A percentile compares a stretch with the other conserved stretches of the same genome.
Evolutionary conservation across 1,284 basidiomycete species (phyloP).

Genomic region (Phellopilus nigrolimitatus): DNA sequence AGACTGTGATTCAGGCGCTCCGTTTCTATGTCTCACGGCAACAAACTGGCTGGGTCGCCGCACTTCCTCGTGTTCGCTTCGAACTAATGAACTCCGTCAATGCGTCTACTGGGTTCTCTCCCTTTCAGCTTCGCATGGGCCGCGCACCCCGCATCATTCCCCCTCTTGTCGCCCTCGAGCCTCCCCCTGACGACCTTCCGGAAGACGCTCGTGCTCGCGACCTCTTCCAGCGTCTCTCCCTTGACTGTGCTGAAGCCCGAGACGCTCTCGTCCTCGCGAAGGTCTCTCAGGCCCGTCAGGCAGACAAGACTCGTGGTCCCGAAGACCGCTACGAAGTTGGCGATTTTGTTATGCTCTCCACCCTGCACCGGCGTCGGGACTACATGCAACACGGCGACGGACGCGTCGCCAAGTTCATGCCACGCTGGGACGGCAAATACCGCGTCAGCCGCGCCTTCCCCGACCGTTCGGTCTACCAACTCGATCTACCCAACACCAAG

Average conservation of each 20-base stretch:
- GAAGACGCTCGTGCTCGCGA: neutral
- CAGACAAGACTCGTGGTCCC: slow-evolving; percentile 20
- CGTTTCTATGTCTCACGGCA: slow-evolving; percentile 31
- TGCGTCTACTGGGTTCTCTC: slow-evolving; percentile 30
- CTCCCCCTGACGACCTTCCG: neutral
- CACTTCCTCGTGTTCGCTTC: slow-evolving; percentile 34
- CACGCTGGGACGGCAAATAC: slow-evolving; percentile 26
- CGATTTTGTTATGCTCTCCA: slow-evolving; percentile 23
- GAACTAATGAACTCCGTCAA: slow-evolving; percentile 35
- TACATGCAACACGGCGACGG: slow-evolving; percentile 21
- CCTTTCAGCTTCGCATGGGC: slow-evolving; percentile 30
- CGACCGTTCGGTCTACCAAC: slow-evolving; percentile 25
- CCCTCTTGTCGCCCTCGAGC: neutral
- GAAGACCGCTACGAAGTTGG: slow-evolving; percentile 18
- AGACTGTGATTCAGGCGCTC: slow-evolving; percentile 32
- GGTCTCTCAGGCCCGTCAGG: slow-evolving; percentile 20
- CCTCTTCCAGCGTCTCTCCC: neutral
- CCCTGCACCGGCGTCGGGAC: slow-evolving; percentile 13
- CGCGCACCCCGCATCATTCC: slow-evolving; percentile 28
- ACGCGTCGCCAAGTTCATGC: slow-evolving; percentile 28
- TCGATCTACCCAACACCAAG: slow-evolving; percentile 22
- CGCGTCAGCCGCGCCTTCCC: slow-evolving; percentile 18
- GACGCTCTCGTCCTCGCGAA: slow-evolving; percentile 7
- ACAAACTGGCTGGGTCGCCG: slow-evolving; percentile 33
- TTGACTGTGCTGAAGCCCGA: neutral